Conservation (phyloP, 768 basidiomycete species). For the Leccinum sublutescens region DNA sequence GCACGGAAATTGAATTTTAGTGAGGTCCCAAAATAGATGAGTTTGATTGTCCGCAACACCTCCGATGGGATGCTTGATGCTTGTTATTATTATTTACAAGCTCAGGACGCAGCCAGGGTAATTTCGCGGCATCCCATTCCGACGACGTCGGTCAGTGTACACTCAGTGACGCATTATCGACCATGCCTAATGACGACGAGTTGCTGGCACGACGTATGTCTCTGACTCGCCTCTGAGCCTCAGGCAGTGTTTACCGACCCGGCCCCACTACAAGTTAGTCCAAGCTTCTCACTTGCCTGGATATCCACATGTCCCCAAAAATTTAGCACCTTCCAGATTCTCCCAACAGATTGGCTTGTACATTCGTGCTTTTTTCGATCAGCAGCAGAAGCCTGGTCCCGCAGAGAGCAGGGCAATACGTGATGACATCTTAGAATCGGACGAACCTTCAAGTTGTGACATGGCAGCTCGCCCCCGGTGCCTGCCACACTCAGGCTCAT, state of each 20-base stretch:
- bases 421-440: not conserved
- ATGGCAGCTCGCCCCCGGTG: not conserved
- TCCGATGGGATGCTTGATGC: not conserved
- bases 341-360: not conserved
- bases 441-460: not conserved
- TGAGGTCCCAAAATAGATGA: no score
- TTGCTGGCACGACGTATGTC: not conserved
- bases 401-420: not conserved
- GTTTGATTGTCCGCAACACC: no score
- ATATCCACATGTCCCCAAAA: not conserved
- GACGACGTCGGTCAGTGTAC: not conserved
- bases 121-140: not conserved
- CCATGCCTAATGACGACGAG: not conserved
- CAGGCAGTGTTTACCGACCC: no score
- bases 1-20: no score
- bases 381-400: not conserved
- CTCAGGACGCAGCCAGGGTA: not conserved
- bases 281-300: not conserved
- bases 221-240: no score
- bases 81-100: not conserved
- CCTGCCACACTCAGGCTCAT: not conserved
- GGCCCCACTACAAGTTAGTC: not conserved
- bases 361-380: not conserved
- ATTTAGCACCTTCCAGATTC: not conserved
- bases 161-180: no score